Conservation (phyloP, 192 early-diverging fungal genomes). For the Piromyces finnis region DNA sequence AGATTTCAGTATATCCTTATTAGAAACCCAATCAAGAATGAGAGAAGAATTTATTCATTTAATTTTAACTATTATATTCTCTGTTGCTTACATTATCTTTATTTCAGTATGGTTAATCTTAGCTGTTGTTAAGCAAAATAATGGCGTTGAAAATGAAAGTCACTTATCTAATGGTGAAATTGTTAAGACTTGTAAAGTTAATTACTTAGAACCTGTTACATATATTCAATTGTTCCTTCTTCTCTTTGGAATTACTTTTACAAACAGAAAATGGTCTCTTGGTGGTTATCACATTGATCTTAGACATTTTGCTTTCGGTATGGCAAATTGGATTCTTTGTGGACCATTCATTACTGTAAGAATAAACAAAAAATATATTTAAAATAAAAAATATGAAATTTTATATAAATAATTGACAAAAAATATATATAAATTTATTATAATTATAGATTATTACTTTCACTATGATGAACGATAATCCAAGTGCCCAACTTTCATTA, state of each 20-base stretch:
- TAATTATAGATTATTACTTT: background rate
- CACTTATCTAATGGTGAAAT: background rate
- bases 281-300: background rate
- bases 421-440: background rate
- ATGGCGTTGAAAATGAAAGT: background rate
- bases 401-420: too few relatives aligned
- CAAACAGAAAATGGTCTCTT: background rate
- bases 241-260: background rate
- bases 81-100: background rate
- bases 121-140: background rate
- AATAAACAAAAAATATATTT: too few relatives aligned
- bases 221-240: background rate
- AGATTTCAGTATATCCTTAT: background rate
- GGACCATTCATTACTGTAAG: background rate
- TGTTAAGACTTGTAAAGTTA: background rate
- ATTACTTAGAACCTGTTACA: background rate
- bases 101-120: background rate
- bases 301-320: background rate
- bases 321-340: background rate
- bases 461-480: background rate
- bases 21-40: background rate
- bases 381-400: too few relatives aligned
- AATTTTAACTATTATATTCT: background rate
- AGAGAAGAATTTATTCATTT: background rate
- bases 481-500: background rate